Percentiles rank a stretch among this genome's conserved stretches.
phyloP scores from a whole-genome alignment of 139 green algal species.

The Chlorella sp. region DNA sequence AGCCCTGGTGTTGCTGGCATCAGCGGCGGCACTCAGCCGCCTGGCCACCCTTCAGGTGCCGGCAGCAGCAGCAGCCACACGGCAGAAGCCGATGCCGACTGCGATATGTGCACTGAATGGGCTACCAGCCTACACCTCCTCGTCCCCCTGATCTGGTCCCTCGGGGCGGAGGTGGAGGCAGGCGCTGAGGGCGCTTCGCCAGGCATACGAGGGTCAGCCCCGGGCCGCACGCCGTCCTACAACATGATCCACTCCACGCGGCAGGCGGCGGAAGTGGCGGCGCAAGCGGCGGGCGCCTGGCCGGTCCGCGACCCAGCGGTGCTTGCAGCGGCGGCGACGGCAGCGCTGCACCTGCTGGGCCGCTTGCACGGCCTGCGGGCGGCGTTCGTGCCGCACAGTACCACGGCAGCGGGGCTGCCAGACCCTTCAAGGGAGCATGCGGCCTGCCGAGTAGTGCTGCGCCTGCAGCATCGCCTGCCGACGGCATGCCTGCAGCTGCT shows the following conservation, averaged over 20 bases:
- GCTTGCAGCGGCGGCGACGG: neutral
- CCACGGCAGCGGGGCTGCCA: neutral
- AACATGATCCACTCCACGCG: neutral
- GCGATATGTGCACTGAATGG: neutral
- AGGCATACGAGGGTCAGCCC: neutral
- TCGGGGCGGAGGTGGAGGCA: neutral
- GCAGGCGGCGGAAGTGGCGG: neutral
- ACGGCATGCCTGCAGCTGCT: neutral
- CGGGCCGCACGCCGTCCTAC: neutral
- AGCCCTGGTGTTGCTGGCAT: neutral
- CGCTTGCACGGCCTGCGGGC: neutral
- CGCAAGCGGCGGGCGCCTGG: neutral
- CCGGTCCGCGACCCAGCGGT: neutral
- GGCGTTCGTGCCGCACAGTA: neutral
- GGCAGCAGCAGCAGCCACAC: neutral
- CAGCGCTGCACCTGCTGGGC: constrained; percentile 8
- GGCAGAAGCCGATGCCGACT: neutral
- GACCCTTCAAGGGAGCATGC: neutral
- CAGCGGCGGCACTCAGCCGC: neutral
- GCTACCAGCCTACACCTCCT: neutral
- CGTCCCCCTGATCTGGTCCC: neutral
- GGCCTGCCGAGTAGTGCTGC: neutral
- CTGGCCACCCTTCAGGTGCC: neutral
- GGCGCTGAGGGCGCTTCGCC: neutral
- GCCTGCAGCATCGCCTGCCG: neutral